Evolutionary conservation across 2,329 filamentous ascomycete genomes (phyloP), one percentile per base, ranked within the genome.

Genomic region (Ophiocordyceps sinensis): DNA sequence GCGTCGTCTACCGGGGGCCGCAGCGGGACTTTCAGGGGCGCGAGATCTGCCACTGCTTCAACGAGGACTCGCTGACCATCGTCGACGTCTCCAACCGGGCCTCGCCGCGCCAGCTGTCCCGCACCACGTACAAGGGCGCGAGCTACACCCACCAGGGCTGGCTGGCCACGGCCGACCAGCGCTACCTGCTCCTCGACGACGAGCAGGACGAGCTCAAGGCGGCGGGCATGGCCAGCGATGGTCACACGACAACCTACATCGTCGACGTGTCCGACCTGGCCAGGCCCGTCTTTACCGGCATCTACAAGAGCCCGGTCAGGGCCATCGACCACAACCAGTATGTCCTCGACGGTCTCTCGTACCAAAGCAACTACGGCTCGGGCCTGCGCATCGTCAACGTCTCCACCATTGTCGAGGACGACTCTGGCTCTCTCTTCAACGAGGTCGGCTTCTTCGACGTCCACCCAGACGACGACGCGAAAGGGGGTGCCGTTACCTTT

Each of bases 111-210:
- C 58, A 71, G 44, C 62, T 75, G 45, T 73, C 70, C 39, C 63
- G 62, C 43, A 73, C 70, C 2, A 65, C 64, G 0, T 76, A 75
- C 54, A 62, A 66, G 8, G 72, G 72, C 34, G 68, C 67, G 17
- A 53, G 63, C 9, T 75, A 74, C 58, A 72, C 69, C 1, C 71
- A 76, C 50, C 71, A 75, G 50, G 72, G 72, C 36, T 68, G 65
- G 57, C 58, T 74, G 10, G 60, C 70, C 34, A 61, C 69, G 50
- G 52, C 55, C 11, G 51, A 60, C 40, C 63, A 53, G 52, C 56
- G 63, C 36, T 64, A 65, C 45, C 55, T 50, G 39, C 58, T 71
- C 13, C 56, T 71, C 11, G 67, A 71, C 49, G 67, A 71, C 45
- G 67, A 71, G 47, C 59, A 64, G 39, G 68, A 73, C 49, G 69